Evolutionary conservation across 2,329 filamentous ascomycete genomes (phyloP).

Genomic region (Talaromyces sp.): DNA sequence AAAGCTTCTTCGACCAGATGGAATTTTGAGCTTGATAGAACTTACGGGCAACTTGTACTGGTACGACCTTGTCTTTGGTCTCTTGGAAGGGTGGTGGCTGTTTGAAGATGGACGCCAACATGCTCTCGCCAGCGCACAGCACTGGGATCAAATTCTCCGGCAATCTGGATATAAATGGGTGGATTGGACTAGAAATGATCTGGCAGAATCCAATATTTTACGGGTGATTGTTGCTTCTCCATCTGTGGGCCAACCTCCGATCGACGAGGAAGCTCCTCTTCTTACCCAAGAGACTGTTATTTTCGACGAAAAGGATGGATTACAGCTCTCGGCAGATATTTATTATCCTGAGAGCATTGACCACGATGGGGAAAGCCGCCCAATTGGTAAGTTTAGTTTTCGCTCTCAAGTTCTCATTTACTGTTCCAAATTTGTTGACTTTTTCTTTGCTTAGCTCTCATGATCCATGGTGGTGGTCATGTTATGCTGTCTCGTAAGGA

Average conservation of each 20-base stretch:
- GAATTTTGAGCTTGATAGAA: constrained; percentile 25
- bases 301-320: background rate
- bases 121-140: constrained; percentile 17
- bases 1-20: background rate
- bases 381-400: background rate
- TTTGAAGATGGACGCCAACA: constrained; percentile 33
- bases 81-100: constrained; percentile 42
- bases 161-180: background rate
- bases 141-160: constrained; percentile 20
- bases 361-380: background rate
- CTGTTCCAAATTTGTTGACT: too few relatives aligned
- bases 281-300: background rate
- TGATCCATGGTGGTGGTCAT: constrained; percentile 27
- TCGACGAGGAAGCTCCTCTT: background rate
- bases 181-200: background rate
- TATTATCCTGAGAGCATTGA: background rate
- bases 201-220: background rate
- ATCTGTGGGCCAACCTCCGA: background rate
- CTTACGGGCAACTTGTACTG: constrained; percentile 30
- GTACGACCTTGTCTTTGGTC: constrained; percentile 36
- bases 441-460: constrained; percentile 18
- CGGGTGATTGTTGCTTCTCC: background rate
- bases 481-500: constrained; percentile 22
- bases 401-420: too few relatives aligned
- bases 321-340: background rate